phyloP scores from a whole-genome alignment of 345 rosid genomes.

The Physaria fendleri region DNA sequence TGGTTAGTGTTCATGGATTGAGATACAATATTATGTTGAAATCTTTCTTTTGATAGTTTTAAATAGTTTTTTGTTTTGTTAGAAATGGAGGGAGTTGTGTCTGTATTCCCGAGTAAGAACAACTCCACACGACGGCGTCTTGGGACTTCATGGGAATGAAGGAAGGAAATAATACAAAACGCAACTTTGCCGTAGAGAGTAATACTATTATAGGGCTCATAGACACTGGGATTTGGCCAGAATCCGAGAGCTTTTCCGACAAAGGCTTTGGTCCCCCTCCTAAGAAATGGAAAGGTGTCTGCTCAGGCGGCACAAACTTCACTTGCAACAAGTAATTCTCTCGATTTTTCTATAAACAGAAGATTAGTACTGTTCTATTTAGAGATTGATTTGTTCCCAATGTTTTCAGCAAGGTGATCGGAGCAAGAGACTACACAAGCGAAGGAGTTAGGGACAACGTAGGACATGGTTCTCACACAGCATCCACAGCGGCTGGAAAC shows the following conservation, averaged over 20 bases:
- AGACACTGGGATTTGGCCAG: conserved; percentile 42
- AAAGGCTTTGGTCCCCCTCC: conserved; percentile 43
- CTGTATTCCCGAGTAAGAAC: conserved; percentile 37
- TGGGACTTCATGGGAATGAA: conserved; percentile 52
- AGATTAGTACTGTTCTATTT: neutral
- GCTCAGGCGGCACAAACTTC: conserved; percentile 38
- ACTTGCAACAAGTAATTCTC: conserved; percentile 46
- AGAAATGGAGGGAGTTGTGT: conserved; percentile 39
- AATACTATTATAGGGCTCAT: conserved; percentile 32
- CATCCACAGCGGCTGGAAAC: conserved; percentile 51
- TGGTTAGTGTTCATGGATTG: conserved; percentile 13
- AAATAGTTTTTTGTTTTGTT: neutral
- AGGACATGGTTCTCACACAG: conserved; percentile 54
- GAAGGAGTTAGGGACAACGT: conserved; percentile 9
- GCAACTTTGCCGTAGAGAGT: conserved; percentile 8
- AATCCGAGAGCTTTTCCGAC: conserved; percentile 36
- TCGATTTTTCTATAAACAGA: neutral
- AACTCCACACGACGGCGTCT: conserved; percentile 42
- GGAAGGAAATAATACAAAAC: neutral
- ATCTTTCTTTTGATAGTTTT: neutral
- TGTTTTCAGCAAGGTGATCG: conserved; percentile 41
- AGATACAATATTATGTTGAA: neutral
- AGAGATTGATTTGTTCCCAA: neutral
- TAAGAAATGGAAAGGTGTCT: conserved; percentile 48
- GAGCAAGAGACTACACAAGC: conserved; percentile 39